Base-by-base conservation (phyloP, 495 filamentous ascomycete species). In the Chaetomium tenue region DNA sequence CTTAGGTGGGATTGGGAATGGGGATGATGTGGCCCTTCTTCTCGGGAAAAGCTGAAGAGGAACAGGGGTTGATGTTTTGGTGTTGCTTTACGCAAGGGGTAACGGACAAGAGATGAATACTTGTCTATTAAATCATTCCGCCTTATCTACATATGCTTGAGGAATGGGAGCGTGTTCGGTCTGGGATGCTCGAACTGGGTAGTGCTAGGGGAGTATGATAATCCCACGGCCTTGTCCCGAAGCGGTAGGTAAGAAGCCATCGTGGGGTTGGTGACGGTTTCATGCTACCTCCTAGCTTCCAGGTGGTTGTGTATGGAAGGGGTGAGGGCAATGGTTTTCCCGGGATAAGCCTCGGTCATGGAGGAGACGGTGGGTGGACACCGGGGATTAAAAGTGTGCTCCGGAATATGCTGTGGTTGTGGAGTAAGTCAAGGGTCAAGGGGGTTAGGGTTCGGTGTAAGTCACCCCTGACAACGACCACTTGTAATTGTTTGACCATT, bases 301-400 rank as follows among this genome's bases (percentile, higher is more conserved):
- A 37, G 1, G 6, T 8, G 1, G 11, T 8, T 12, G 33, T 12
- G 33, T 37, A 37, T 37, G 33, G 33, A 37, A 37, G 8, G 33
- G 33, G 2, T 9, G 44, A 64, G 62, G 62, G 22, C 54, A 58
- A 58, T 64, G 53, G 53, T 64, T 58, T 64, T 44, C 54, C 62
- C 62, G 62, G 1, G 28, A 42, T 15, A 20, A 3, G 12, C 40
- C 12, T 12, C 16, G 12, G 16, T 12, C 39, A 28, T 1, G 23
- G n/a, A 9, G 11, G 15, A 12, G n/a, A 23, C 9, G 23, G 15
- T 39, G 28, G 30, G 33, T 56, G 55, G 55, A 22, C 22, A 44
- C 15, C 55, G 55, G 55, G 5, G 23, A 2, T 4, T 28, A 58
- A 18, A 58, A 46, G 55, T 56, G 22, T 18, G 3, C 22, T 46